Conservation (phyloP, 495 filamentous ascomycete genomes). For the Aspergillus sclerotioniger region DNA sequence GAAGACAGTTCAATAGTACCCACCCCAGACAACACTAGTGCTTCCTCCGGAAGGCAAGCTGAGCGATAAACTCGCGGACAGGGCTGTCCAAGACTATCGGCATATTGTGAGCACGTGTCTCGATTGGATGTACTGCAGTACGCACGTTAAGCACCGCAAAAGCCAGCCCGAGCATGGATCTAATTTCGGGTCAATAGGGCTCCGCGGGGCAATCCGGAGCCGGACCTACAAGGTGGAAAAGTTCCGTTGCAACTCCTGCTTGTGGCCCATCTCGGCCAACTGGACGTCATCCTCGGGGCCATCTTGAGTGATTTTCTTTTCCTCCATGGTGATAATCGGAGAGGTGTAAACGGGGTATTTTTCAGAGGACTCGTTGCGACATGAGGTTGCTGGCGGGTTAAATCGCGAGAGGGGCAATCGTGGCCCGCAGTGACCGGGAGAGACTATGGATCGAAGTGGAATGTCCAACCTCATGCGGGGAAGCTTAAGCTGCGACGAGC, state of each 20-base stretch:
- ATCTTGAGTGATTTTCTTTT: background rate
- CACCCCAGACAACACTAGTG: slow-evolving; percentile 51
- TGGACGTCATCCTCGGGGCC: slow-evolving; percentile 46
- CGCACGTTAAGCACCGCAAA: slow-evolving; percentile 54
- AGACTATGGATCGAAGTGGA: background rate
- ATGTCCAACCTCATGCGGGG: background rate
- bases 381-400: background rate
- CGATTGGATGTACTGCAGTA: background rate
- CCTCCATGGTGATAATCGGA: background rate
- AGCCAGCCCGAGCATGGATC: slow-evolving; percentile 53
- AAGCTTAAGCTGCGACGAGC: background rate
- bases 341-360: background rate
- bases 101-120: background rate
- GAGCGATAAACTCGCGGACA: slow-evolving; percentile 50
- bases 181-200: slow-evolving; percentile 12
- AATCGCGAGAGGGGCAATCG: background rate
- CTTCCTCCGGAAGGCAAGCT: slow-evolving; percentile 49
- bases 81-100: slow-evolving; percentile 47
- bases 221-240: slow-evolving; percentile 43
- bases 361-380: background rate
- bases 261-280: slow-evolving; percentile 64
- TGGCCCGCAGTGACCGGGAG: background rate
- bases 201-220: background rate
- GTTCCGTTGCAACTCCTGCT: slow-evolving; percentile 62
- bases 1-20: background rate